Base-by-base conservation (phyloP, 73 alveolate genomes). In the Paramecium tetraurelia region DNA sequence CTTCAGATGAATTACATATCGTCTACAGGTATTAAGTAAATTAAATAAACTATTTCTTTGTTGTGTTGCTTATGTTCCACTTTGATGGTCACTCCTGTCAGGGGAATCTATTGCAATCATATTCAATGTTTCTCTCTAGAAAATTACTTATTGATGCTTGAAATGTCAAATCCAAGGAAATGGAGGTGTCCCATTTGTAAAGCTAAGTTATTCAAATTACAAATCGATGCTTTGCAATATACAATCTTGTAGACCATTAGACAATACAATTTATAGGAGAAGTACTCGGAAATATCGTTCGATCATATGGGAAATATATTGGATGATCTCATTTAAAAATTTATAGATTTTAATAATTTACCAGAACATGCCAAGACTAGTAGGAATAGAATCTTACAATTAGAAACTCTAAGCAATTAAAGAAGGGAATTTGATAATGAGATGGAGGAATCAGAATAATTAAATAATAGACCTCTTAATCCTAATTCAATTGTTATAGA, bases 121-220 rank as follows among this genome's bases (percentile, higher is more conserved):
- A 43, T 77, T 18, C 22, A 77, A 77, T 77, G 89, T 46, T 77
- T 77, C 50, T 20, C 72, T 8, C 44, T 77, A 22, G 89, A 77
- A 43, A 38, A 38, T 16, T 77, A 40, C 14, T 22, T 36, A 36
- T 1, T 33, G 43, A 40, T 77, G 71, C 40, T 46, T 1, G 89
- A 77, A 41, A 20, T 21, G 12, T 27, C 57, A 27, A 36, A 20
- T 36, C 59, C 86, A 35, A 72, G 86, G 35, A 72, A 40, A 72
- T 72, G 57, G 57, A 72, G 86, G 35, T 72, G 86, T 72, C 86
- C 86, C 5, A 72, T 72, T 8, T 72, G 86, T 36, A 72, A 72
- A 40, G 63, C 33, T 10, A 72, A 72, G 18, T 72, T 27, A 21
- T 72, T 72, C 21, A 72, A 72, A 72, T 36, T 72, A 10, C 36